A percentile compares a stretch with the other conserved stretches of the same genome.
These are phyloP conservation scores for Alnus glutinosa DNA, from an alignment of 306 rosid species.

Conservation along the genomic window DNA sequence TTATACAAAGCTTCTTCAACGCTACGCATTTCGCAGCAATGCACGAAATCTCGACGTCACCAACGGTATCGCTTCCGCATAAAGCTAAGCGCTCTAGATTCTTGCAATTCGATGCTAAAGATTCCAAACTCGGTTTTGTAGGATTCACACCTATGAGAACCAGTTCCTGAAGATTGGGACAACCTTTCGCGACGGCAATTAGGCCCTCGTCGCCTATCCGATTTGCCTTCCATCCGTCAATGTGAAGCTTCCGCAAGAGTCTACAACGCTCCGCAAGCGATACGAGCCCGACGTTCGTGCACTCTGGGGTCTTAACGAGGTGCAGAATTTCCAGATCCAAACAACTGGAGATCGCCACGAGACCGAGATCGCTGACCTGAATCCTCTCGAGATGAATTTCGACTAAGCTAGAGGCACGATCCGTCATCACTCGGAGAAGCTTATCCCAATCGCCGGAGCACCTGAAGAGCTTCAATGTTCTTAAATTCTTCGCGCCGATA, in stretches of 20 bases:
- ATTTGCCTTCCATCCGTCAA: slow-evolving; percentile 95
- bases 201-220: slow-evolving; percentile 89
- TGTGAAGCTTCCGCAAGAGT: slow-evolving; percentile 84
- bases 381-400: slow-evolving; percentile 92
- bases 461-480: slow-evolving; percentile 80
- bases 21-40: slow-evolving; percentile 89
- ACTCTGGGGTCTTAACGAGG: slow-evolving; percentile 89
- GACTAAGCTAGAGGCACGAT: slow-evolving; percentile 47
- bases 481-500: slow-evolving; percentile 71
- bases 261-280: slow-evolving; percentile 78
- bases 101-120: slow-evolving; percentile 76
- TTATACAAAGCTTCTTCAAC: slow-evolving; percentile 90
- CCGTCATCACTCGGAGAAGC: slow-evolving; percentile 53
- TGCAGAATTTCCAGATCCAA: slow-evolving; percentile 83
- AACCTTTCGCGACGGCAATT: slow-evolving; percentile 69
- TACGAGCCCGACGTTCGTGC: slow-evolving; percentile 72
- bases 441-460: slow-evolving; percentile 97
- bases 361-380: slow-evolving; percentile 77
- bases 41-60: slow-evolving; percentile 83
- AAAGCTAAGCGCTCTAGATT: slow-evolving; percentile 89
- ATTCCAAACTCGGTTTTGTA: slow-evolving; percentile 70
- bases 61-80: slow-evolving; percentile 91
- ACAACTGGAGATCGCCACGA: slow-evolving; percentile 69
- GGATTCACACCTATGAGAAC: slow-evolving; percentile 95
- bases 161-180: slow-evolving; percentile 82